Evolutionary conservation across 2,329 filamentous ascomycete species (phyloP).

Genomic region (Pezicula carpinea): DNA sequence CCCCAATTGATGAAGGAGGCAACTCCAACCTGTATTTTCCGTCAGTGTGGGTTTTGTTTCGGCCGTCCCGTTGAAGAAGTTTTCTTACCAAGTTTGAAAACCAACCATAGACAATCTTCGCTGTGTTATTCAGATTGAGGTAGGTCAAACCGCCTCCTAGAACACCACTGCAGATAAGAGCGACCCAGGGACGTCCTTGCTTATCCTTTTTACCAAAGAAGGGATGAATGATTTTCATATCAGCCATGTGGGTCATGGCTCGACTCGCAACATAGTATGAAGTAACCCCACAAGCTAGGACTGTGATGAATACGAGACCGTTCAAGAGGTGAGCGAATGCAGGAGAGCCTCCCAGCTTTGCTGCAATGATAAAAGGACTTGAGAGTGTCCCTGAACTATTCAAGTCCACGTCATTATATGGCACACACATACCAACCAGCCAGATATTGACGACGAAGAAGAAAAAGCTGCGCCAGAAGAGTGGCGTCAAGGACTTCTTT

Average conservation of each 20-base stretch:
- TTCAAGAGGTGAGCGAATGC: conserved; percentile 46
- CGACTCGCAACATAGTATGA: conserved; percentile 45
- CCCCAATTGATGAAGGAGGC: conserved; percentile 70
- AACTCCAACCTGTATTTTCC: conserved; percentile 48
- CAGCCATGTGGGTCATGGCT: conserved; percentile 43
- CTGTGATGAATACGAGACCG: conserved; percentile 42
- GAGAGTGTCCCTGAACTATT: conserved; percentile 18
- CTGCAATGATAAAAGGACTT: conserved; percentile 44
- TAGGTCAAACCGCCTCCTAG: conserved; percentile 55
- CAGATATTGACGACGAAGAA: conserved; percentile 38
- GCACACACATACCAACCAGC: conserved; percentile 36
- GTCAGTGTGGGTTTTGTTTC: not conserved
- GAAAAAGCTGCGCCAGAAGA: conserved; percentile 38
- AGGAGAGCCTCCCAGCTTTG: conserved; percentile 42
- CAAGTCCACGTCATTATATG: conserved; percentile 22
- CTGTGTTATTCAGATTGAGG: conserved; percentile 40
- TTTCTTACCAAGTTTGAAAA: conserved; percentile 50
- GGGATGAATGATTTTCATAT: conserved; percentile 46
- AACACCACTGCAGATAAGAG: conserved; percentile 36
- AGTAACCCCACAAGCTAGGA: conserved; percentile 45
- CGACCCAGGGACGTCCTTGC: conserved; percentile 51
- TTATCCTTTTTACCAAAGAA: conserved; percentile 52
- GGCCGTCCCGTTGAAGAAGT: too few relatives aligned
- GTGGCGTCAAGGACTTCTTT: conserved; percentile 34
- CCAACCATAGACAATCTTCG: conserved; percentile 51